Base-by-base conservation (phyloP, 1,284 basidiomycete genomes). In the Erythrobasidium hasegawianum region DNA sequence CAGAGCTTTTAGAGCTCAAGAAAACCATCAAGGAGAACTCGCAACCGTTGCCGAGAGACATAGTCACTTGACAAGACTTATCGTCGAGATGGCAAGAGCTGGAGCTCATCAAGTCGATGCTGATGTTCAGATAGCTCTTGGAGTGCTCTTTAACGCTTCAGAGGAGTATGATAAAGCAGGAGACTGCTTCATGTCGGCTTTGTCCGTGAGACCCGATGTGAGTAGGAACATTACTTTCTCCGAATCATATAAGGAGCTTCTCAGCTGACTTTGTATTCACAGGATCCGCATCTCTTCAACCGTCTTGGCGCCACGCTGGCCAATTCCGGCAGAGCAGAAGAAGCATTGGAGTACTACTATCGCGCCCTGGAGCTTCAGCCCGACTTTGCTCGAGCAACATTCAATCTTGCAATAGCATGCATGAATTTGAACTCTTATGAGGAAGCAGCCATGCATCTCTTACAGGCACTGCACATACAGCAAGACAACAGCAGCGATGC, bases 271-370 rank as follows among this genome's bases (percentile, higher is more conserved):
- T 40, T 8, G 29, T 26, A 64, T 18, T 13, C 26, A 11, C 70
- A 93, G 89, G 95, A 99, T 75, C 97, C 91, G 88, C 80, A 95
- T 54, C 78, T 99, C 69, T 97, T 93, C 79, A 98, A 98, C 76
- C 86, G 95, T 24, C 88, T 97, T 26, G 95, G 95, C 14, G 95
- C 95, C 16, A 97, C 94, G 1, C 85, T 97, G 75, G 93, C 93
- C 53, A 98, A 98, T 68, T 75, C 73, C 14, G 94, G 95, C 0
- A 82, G 83, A 57, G 85, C 90, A 18, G 85, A 85, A 47, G 86
- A 91, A 69, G 94, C 96, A 9, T 81, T 97, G 16, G 81, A 87
- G 70, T 97, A 91, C 78, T 98, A 98, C 78, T 85, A 88, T 75
- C 85, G 85, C 57, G 96, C 95, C 1, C 81, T 98, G 41, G 87